Evolutionary conservation across 305 asterid genomes (phyloP).

Genomic region (Fraxinus platypoda): DNA sequence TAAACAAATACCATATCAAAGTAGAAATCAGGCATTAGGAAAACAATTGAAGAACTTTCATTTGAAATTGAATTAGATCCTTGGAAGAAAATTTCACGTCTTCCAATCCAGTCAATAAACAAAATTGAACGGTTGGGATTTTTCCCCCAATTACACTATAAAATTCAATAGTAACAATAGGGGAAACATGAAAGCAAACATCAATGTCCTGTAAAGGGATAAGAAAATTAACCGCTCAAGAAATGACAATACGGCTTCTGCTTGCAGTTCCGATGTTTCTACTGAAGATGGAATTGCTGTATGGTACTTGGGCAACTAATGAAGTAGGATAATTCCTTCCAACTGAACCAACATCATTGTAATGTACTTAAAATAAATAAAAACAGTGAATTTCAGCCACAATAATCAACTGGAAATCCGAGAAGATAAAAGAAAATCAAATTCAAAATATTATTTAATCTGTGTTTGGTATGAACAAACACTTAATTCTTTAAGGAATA

Average conservation of each 20-base stretch:
- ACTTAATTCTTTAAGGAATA: constrained; percentile 41
- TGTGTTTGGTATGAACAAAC: background rate
- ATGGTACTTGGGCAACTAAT: background rate
- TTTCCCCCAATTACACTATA: background rate
- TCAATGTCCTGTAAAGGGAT: background rate
- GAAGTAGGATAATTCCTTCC: constrained; percentile 37
- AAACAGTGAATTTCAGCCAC: background rate
- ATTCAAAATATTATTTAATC: background rate
- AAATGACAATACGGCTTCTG: constrained; percentile 21
- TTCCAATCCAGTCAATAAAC: background rate
- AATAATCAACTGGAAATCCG: background rate
- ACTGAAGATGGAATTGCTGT: too few relatives aligned
- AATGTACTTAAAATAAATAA: constrained; percentile 33
- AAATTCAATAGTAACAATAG: background rate
- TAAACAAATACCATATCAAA: too few relatives aligned
- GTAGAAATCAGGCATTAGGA: too few relatives aligned
- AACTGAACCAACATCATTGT: constrained; percentile 26
- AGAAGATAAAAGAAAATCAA: background rate
- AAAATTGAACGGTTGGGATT: background rate
- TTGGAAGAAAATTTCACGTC: too few relatives aligned
- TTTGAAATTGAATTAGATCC: background rate
- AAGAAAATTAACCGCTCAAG: constrained; percentile 51
- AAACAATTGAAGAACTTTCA: background rate
- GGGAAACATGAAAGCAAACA: background rate
- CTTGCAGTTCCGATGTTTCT: too few relatives aligned